These are phyloP conservation scores for Aspergillus latus DNA, from an alignment of 2,329 filamentous ascomycete species.

Conservation along the genomic window DNA sequence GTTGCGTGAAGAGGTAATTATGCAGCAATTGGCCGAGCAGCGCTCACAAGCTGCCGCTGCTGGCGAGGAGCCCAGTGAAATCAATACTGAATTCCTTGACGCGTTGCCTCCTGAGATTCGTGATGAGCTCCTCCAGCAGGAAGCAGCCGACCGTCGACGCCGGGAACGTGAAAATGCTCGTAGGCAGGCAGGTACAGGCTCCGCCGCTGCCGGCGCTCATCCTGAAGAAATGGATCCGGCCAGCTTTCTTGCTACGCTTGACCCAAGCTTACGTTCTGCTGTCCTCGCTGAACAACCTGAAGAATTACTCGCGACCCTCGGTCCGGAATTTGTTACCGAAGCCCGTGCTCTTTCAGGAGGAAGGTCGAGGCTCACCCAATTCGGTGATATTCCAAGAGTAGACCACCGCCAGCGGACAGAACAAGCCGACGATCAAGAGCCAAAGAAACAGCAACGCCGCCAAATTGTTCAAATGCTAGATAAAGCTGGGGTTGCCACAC, in stretches of 20 bases:
- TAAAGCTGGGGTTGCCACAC: slow-evolving; percentile 90
- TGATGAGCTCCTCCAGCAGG: slow-evolving; percentile 85
- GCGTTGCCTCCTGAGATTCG: slow-evolving; percentile 88
- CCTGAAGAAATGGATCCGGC: slow-evolving; percentile 87
- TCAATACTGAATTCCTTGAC: slow-evolving; percentile 90
- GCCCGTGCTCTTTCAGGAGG: slow-evolving; percentile 69
- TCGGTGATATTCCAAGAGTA: slow-evolving; percentile 44
- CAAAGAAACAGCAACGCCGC: slow-evolving; percentile 69
- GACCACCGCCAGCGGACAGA: slow-evolving; percentile 41
- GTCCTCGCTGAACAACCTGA: slow-evolving; percentile 91
- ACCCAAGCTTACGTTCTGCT: slow-evolving; percentile 78
- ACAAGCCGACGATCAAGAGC: slow-evolving; percentile 46
- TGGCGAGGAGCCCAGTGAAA: slow-evolving; percentile 63
- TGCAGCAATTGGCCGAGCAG: slow-evolving; percentile 80
- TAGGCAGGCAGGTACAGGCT: slow-evolving; percentile 57
- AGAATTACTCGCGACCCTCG: slow-evolving; percentile 78
- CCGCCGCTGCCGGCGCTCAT: slow-evolving; percentile 47
- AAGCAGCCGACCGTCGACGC: slow-evolving; percentile 82
- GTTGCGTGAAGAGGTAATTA: slow-evolving; percentile 91
- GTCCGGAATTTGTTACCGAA: slow-evolving; percentile 81
- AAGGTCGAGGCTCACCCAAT: slow-evolving; percentile 56
- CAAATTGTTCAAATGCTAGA: slow-evolving; percentile 95
- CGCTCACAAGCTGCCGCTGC: slow-evolving; percentile 72
- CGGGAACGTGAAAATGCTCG: slow-evolving; percentile 80
- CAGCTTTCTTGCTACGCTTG: slow-evolving; percentile 87